A percentile compares a stretch with the other conserved stretches of the same genome.
phyloP scores from a whole-genome alignment of 495 filamentous ascomycete species.

The Lasiosphaeriaceae sp. region DNA sequence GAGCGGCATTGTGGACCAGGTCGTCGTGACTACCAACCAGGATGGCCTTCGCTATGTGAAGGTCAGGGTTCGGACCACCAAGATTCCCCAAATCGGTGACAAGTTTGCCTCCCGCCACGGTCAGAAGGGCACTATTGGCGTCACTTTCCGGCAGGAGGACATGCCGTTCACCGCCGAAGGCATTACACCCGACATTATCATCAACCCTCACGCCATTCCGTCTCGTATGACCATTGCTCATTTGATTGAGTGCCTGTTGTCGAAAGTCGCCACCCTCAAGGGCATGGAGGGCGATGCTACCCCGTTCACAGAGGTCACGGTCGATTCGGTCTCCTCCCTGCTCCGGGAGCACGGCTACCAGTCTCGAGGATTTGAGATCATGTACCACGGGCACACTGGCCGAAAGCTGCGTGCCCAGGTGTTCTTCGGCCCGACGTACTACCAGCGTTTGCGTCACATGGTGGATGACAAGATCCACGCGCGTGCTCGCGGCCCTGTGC shows the following conservation, averaged over 20 bases:
- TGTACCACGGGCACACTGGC: constrained; percentile 98
- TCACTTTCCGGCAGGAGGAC: constrained; percentile 94
- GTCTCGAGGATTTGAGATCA: constrained; percentile 92
- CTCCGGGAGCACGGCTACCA: constrained; percentile 94
- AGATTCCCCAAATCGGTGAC: constrained; percentile 97
- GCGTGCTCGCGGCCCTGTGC: constrained; percentile 87
- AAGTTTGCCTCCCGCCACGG: constrained; percentile 99
- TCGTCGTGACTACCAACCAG: constrained; percentile 87
- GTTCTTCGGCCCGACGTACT: constrained; percentile 97
- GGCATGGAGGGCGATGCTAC: constrained; percentile 96
- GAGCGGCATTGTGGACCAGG: constrained; percentile 91
- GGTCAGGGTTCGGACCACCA: constrained; percentile 94
- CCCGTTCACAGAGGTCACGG: constrained; percentile 96
- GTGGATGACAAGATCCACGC: constrained; percentile 99
- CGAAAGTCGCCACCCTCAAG: constrained; percentile 86
- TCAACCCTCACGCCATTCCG: constrained; percentile 99
- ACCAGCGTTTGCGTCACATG: constrained; percentile 98
- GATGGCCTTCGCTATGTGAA: constrained; percentile 91
- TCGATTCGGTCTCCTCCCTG: constrained; percentile 84
- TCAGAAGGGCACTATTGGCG: constrained; percentile 98
- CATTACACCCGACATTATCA: constrained; percentile 90
- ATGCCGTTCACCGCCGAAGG: constrained; percentile 97
- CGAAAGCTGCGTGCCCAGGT: constrained; percentile 89
- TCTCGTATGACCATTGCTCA: constrained; percentile 99
- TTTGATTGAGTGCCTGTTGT: constrained; percentile 97